Evolutionary conservation across 495 filamentous ascomycete species (phyloP), one percentile per base, ranked within the genome.

Genomic region (Talaromyces wortmannii): DNA sequence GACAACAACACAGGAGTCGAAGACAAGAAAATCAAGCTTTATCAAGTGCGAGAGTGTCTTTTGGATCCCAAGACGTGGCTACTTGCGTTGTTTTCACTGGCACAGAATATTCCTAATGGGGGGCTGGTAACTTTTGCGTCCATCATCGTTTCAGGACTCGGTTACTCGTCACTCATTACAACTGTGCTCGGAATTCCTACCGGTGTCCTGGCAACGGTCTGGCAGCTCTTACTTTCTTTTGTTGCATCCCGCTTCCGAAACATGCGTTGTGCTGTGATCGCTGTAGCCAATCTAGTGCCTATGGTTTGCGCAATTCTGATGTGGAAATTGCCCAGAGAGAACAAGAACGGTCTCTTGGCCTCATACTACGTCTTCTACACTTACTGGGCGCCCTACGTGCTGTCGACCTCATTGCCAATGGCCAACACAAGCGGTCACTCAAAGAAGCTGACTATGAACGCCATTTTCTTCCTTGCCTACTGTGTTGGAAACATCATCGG

Each of bases 1-100:
- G 67, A 68, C 5, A 82, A 84, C 46, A 69, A 82, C 50, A 76
- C 77, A n/a, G 81, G 81, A 29, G 67, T 80, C 7, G 76, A 78
- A 33, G 81, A 78, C 55, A 78, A 79, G 48, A 62, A 67, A 11
- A 79, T 81, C 50, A 76, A 80, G 42, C 69, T 61, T 52, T 62
- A 73, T 7, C 81, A 84, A 47, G 70, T 75, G 46, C 59, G 63
- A 42, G 77, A 80, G 48, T 67, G 69, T 11, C 64, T 80, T 10
- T 52, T 4, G 5, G 64, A 81, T 61, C 68, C 71, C 0, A 74
- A 74, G 57, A 77, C 64, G 0, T 65, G 59, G 63, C 46, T 67
- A 7, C 57, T 65, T 36, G 60, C 55, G 5, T 31, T 61, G 4
- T 52, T 65, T 32, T 56, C 59, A 12, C 32, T 63, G 1, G 57